Base-by-base conservation (phyloP, 768 basidiomycete genomes). In the Leccinum ochraceum region DNA sequence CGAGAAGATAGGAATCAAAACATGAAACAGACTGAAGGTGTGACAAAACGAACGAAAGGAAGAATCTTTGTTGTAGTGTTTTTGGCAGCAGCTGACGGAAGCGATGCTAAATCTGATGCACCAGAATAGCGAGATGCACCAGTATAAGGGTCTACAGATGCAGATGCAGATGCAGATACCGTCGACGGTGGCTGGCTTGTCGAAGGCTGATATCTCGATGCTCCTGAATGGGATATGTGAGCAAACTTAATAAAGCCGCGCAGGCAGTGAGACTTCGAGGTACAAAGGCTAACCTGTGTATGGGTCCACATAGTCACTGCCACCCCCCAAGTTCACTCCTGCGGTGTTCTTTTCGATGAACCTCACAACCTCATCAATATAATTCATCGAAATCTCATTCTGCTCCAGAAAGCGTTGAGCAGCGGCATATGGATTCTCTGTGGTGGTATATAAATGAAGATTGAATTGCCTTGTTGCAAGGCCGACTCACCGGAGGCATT, bases 261-360 rank as follows among this genome's bases (percentile, higher is more conserved):
- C 28, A 8, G 39, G 32, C 7, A 55, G 22, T 3, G 2, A 54
- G 10, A 24, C 53, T 58, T 34, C 8, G 14, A n/a, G 42, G 3
- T 10, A 10, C 42, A 16, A 16, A 42, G 34, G 53, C 72, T 62
- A 71, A 83, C 95, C 96, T 62, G 96, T 98, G 74, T 83, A 98
- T 6, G 96, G 96, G 71, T 98, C 96, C 22, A 87, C 83, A 69
- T 82, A 93, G 53, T 86, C 82, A 49, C 72, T 77, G n/a, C 79
- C 76, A 3, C 78, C 70, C 44, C 89, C 88, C 10, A 98, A 75
- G 56, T 80, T 87, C 22, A 92, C 86, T 1, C 92, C 92, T 4
- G 81, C 77, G 0, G 95, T 91, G 64, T 95, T 97, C 75, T 90
- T 90, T 75, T 97, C 91, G 56, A 99, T 98, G 75, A 98, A 98